phyloP scores from a whole-genome alignment of 2,329 filamentous ascomycete genomes.

The Didymella lethalis region DNA sequence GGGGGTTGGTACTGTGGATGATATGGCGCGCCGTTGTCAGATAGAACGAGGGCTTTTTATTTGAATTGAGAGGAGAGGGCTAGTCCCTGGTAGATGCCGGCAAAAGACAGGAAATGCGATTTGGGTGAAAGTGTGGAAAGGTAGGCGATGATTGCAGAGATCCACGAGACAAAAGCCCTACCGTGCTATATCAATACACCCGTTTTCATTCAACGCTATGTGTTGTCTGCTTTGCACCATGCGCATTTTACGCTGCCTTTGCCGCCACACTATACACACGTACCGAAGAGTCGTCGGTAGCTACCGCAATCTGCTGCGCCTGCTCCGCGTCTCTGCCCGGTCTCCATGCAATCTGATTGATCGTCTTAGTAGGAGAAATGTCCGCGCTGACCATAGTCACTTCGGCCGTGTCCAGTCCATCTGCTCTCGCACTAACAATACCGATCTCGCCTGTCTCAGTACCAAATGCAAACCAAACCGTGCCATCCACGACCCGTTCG shows the following conservation, averaged over 20 bases:
- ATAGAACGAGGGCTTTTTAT: too few species aligned
- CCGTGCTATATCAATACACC: too few species aligned
- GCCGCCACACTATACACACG: slow-evolving; percentile 42
- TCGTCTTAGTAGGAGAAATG: slow-evolving; percentile 36
- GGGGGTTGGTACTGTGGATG: too few species aligned
- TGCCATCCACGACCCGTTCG: background rate
- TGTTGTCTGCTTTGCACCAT: background rate
- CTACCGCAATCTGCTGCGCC: slow-evolving; percentile 48
- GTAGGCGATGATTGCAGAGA: too few species aligned
- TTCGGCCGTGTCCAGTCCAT: slow-evolving; percentile 26
- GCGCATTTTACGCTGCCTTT: background rate
- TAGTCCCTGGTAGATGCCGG: too few species aligned
- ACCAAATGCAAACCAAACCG: slow-evolving; percentile 42
- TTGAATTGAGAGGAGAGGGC: too few species aligned
- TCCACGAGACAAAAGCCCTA: too few species aligned
- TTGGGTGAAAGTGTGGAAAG: too few species aligned
- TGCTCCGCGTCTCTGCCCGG: slow-evolving; percentile 22
- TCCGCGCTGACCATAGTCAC: slow-evolving; percentile 26
- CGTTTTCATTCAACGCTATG: too few species aligned
- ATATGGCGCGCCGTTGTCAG: too few species aligned
- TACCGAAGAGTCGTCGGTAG: slow-evolving; percentile 54
- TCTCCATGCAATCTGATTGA: slow-evolving; percentile 49
- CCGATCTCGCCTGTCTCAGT: slow-evolving; percentile 44
- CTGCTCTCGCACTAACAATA: slow-evolving; percentile 18
- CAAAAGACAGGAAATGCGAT: too few species aligned